These are phyloP conservation scores for Salix brachista DNA, from an alignment of 345 rosid genomes.

Conservation along the genomic window DNA sequence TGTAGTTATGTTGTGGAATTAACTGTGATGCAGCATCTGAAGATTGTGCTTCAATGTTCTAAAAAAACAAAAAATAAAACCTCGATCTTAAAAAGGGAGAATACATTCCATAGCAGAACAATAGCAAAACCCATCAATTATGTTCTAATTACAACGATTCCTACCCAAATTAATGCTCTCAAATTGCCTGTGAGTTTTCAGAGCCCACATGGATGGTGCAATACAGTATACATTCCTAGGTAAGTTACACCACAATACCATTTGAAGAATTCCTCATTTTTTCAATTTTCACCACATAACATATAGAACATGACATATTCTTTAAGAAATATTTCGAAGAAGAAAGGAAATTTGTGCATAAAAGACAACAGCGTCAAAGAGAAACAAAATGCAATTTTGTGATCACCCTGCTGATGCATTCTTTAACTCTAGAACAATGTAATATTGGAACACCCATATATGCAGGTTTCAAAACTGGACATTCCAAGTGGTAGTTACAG, in stretches of 20 bases:
- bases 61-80: constrained; percentile 25
- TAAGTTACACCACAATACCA: not conserved
- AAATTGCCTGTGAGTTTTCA: not conserved
- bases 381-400: not conserved
- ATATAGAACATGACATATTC: not conserved
- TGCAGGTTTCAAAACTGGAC: too few species aligned
- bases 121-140: not conserved
- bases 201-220: not conserved
- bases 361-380: not conserved
- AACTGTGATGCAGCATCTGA: constrained; percentile 62
- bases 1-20: constrained; percentile 96
- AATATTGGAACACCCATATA: not conserved
- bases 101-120: not conserved
- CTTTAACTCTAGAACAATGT: not conserved
- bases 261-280: not conserved
- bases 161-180: not conserved
- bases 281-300: not conserved
- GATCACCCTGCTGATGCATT: not conserved
- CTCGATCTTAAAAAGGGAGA: not conserved
- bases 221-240: not conserved
- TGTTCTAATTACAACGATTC: not conserved
- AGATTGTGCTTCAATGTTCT: constrained; percentile 73
- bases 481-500: not conserved
- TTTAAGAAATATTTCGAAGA: not conserved
- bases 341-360: not conserved